These are phyloP conservation scores for Pyrenophora seminiperda DNA, from an alignment of 2,329 filamentous ascomycete genomes.

Conservation along the genomic window DNA sequence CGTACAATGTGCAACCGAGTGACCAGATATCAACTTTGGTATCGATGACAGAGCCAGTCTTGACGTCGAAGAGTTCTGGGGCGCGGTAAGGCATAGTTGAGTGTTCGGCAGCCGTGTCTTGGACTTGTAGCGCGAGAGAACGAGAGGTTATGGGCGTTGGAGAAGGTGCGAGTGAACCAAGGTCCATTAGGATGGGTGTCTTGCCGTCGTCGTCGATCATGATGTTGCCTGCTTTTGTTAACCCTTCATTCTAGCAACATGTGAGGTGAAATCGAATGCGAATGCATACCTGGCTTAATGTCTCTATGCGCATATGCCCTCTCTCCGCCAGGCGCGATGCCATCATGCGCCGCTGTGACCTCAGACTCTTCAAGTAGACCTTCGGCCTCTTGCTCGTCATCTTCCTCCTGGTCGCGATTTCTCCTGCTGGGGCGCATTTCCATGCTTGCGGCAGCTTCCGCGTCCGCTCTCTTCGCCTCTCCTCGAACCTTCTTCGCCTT, in stretches of 20 bases:
- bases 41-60: slow-evolving; percentile 88
- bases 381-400: slow-evolving; percentile 76
- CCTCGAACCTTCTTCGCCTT: slow-evolving; percentile 62
- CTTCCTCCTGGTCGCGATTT: slow-evolving; percentile 58
- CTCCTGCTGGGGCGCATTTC: slow-evolving; percentile 51
- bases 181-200: slow-evolving; percentile 93
- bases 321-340: slow-evolving; percentile 69
- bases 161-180: slow-evolving; percentile 86
- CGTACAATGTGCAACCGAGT: slow-evolving; percentile 94
- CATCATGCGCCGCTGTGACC: slow-evolving; percentile 68
- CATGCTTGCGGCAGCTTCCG: slow-evolving; percentile 51
- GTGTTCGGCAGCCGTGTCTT: slow-evolving; percentile 94
- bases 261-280: not conserved
- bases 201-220: slow-evolving; percentile 95
- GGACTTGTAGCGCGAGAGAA: slow-evolving; percentile 86
- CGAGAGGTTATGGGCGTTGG: slow-evolving; percentile 89
- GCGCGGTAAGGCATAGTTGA: slow-evolving; percentile 98
- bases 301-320: slow-evolving; percentile 92
- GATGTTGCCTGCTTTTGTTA: slow-evolving; percentile 73
- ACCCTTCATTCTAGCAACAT: not conserved
- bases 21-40: slow-evolving; percentile 99
- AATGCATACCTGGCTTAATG: slow-evolving; percentile 83
- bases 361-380: slow-evolving; percentile 84
- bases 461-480: slow-evolving; percentile 62
- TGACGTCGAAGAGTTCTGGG: slow-evolving; percentile 96